Evolutionary conservation across 139 green algal species (phyloP), one percentile per base, ranked within the genome.

Genomic region (Tetradesmus lagerheimii): DNA sequence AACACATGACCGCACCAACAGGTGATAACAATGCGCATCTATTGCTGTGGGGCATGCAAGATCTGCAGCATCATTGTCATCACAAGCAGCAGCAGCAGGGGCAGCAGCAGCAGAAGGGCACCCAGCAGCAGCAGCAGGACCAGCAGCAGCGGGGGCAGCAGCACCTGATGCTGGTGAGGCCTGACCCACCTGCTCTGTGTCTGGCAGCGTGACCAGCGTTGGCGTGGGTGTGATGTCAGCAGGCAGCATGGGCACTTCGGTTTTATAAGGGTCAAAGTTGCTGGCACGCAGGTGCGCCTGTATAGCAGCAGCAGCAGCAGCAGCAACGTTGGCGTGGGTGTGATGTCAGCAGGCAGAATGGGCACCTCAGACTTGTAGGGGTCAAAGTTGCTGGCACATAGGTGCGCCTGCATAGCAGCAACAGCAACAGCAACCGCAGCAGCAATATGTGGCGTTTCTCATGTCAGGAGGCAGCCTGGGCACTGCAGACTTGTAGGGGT

Each of bases 241-340:
- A 0, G 90, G 88, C 71, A 92, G 81, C 90, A 94, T 89, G 9
- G 71, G 9, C 43, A 87, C 85, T 2, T 86, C 76, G 9, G 23
- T 1, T 47, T 45, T 39, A 80, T 34, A 84, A 31, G 94, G 81
- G 23, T 93, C 82, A 67, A 95, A 92, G 57, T 45, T 35, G 4
- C 62, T 62, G 0, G 71, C 27, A 20, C 90, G 84, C 41, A 94
- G 80, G 3, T 90, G 62, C 37, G n/a, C 25, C 92, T 93, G 88
- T 43, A 62, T 15, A 5, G 27, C 9, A 57, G 78, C 38, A 57
- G 25, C 38, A 29, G 66, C n/a, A 31, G 20, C 16, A 50, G 47
- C 50, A 41, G 47, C 23, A n/a, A 8, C 43, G 91, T 89, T 1
- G 92, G 79, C 34, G 80, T 77, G 27, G 92, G 92, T 16, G 78